Evolutionary conservation across 495 filamentous ascomycete genomes (phyloP).

Genomic region (Aspergillus sclerotioniger): DNA sequence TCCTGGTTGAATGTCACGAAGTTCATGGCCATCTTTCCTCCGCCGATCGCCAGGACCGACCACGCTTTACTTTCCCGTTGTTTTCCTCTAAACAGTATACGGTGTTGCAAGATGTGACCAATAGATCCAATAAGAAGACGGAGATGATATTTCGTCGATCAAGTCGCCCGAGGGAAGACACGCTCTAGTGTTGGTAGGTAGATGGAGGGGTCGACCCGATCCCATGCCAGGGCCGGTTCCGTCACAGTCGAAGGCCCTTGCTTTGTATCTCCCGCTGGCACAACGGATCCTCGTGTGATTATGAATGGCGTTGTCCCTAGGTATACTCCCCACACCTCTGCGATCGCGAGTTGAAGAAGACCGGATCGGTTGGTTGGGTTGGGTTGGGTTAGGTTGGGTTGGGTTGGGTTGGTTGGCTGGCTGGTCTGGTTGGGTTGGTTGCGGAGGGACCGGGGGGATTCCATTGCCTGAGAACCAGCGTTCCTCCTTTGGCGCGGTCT

Average conservation of each 20-base stretch:
- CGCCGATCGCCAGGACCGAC: conserved; percentile 14
- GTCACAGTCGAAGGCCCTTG: conserved; percentile 17
- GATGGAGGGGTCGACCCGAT: conserved; percentile 25
- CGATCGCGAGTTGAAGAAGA: conserved; percentile 9
- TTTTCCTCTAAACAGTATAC: conserved; percentile 11
- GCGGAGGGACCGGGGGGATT: conserved; percentile 27
- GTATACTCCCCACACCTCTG: conserved; percentile 8
- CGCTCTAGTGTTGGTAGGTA: conserved; percentile 7
- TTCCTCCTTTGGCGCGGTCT: conserved; percentile 16
- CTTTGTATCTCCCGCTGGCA: conserved; percentile 17
- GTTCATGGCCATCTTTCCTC: conserved; percentile 70
- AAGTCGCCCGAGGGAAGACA: conserved; percentile 4
- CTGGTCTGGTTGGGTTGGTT: conserved; percentile 14
- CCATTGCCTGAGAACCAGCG: conserved; percentile 15
- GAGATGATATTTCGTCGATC: neutral
- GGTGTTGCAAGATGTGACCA: neutral
- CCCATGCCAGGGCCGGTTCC: conserved; percentile 21
- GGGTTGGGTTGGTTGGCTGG: conserved; percentile 9
- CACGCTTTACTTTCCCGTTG: neutral
- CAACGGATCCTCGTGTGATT: neutral
- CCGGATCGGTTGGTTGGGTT: neutral
- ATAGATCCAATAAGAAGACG: neutral
- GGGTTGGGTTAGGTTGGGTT: too few relatives aligned
- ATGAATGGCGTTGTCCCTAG: neutral
- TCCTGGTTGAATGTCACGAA: conserved; percentile 99